These are phyloP conservation scores for Mycena amicta DNA, from an alignment of 768 basidiomycete genomes.

Conservation along the genomic window DNA sequence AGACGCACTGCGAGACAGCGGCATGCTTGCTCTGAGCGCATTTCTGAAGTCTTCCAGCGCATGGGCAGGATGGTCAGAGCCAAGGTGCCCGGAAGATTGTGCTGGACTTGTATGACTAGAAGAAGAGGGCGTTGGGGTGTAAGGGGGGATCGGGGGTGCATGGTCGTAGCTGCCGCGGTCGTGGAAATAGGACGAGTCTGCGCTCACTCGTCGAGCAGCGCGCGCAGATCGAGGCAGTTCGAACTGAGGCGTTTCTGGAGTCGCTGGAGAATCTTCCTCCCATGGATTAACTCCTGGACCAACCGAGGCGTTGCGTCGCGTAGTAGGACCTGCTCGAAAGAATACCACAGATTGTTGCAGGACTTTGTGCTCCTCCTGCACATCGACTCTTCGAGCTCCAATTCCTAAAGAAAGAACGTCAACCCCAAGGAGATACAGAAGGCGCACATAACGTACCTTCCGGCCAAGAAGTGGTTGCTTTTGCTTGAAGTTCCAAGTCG, in stretches of 20 bases:
- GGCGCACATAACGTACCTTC: slow-evolving; percentile 63
- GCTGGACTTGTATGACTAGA: slow-evolving; percentile 18
- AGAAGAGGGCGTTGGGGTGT: slow-evolving; percentile 15
- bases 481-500: slow-evolving; percentile 76
- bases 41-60: slow-evolving; percentile 43
- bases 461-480: slow-evolving; percentile 73
- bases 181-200: slow-evolving; percentile 19
- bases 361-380: slow-evolving; percentile 76
- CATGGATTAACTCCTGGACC: slow-evolving; percentile 48
- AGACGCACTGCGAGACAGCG: slow-evolving; percentile 15
- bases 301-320: slow-evolving; percentile 46
- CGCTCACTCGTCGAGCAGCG: slow-evolving; percentile 20
- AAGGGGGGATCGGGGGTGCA: slow-evolving; percentile 16
- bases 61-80: slow-evolving; percentile 30
- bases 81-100: slow-evolving; percentile 9
- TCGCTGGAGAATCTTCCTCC: slow-evolving; percentile 33
- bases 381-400: slow-evolving; percentile 73
- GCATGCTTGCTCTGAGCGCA: slow-evolving; percentile 34
- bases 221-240: slow-evolving; percentile 7
- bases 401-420: slow-evolving; percentile 42
- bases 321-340: slow-evolving; percentile 61
- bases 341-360: slow-evolving; percentile 72
- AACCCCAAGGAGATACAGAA: slow-evolving; percentile 5
- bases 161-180: neutral
- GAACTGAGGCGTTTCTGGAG: slow-evolving; percentile 15